Evolutionary conservation across 1,284 basidiomycete genomes (phyloP), one percentile per base, ranked within the genome.

Genomic region (Fereydounia khargensis): DNA sequence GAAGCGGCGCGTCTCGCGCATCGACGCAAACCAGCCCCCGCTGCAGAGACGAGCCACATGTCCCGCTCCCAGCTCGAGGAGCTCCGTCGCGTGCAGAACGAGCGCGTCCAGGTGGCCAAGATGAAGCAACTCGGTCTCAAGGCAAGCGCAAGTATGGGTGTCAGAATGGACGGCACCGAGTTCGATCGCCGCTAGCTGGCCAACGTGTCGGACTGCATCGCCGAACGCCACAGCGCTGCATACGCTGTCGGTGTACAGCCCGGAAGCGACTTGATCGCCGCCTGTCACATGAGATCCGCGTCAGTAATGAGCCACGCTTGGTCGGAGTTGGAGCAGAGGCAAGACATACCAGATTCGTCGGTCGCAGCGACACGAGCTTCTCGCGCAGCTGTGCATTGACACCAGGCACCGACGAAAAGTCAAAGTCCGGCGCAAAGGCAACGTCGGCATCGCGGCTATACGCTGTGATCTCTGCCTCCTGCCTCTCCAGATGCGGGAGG

Each of bases 401-500:
- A 0, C 88, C 88, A 2, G 79, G 77, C 0, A 92, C 80, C 4
- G 72, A 46, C 2, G 76, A 68, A 68, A 89, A 92, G 70, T 91
- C 84, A 73, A 90, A 81, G 14, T 80, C 65, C 0, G 85, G 82
- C 64, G 87, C 84, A 11, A 92, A 80, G 14, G 80, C 41, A 13
- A 90, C 79, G n/a, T 80, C 79, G 68, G 91, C 88, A 44, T 91
- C 89, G 43, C 84, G 81, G 66, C 83, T 78, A 76, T 91, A 91
- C 6, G 82, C 79, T n/a, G 81, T 80, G n/a, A 91, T 76, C 66
- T 89, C 87, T 6, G 85, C 83, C 49, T 81, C 80, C 78, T 91
- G 88, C 4, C 88, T 82, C 24, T 75, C 71, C 1, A 89, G 78
- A 58, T 85, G 83, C 0, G 81, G 80, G 35, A 60, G 38, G 42